These are phyloP conservation scores for Eucalyptus tenuipes DNA, from an alignment of 345 rosid species.

Conservation along the genomic window DNA sequence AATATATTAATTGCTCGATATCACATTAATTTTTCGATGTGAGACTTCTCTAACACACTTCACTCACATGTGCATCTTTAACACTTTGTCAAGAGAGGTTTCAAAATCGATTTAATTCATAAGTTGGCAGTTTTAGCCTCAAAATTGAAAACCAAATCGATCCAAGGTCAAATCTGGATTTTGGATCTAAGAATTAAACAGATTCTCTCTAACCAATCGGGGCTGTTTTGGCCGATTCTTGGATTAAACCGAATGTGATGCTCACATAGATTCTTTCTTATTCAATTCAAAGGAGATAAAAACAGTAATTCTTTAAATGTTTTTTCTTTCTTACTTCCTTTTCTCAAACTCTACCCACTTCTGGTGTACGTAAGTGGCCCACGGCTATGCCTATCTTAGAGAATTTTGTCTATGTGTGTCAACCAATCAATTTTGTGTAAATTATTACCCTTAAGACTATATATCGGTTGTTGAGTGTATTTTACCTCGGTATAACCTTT, in stretches of 20 bases:
- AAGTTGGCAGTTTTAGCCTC: background rate
- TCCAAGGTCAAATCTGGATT: background rate
- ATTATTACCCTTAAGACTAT: background rate
- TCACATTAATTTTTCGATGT: fast-evolving
- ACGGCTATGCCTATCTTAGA: background rate
- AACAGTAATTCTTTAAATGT: no score
- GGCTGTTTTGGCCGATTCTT: background rate
- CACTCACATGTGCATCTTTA: no score
- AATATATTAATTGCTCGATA: no score
- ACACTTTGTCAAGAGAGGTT: no score
- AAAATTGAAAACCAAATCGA: background rate
- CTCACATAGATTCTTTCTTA: background rate
- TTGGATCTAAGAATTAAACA: background rate
- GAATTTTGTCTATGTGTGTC: background rate
- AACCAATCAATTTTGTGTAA: background rate
- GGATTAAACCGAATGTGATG: background rate
- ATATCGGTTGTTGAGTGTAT: background rate
- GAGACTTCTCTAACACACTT: no score
- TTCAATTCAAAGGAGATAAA: no score
- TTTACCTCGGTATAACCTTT: background rate
- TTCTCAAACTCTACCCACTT: background rate
- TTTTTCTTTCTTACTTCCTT: background rate
- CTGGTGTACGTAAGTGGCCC: background rate
- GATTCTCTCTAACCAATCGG: background rate
- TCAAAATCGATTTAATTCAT: background rate